Base-by-base conservation (phyloP, 2,329 filamentous ascomycete species). In the Verticillium nonalfalfae region DNA sequence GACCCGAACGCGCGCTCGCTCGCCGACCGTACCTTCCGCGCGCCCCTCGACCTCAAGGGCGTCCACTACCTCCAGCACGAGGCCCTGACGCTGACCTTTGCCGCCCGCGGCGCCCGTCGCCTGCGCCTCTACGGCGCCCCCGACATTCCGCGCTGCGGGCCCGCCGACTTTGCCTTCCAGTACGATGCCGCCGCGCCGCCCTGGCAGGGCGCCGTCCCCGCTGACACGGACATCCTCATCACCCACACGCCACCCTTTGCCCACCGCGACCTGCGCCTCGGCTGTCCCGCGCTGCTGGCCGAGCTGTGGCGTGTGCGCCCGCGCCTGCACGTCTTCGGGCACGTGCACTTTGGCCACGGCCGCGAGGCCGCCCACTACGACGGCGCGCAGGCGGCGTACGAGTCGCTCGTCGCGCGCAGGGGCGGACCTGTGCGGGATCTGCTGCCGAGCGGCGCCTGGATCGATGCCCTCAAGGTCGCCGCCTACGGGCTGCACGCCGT, bases 81-180 rank as follows among this genome's bases (percentile, higher is more conserved):
- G 38, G 78, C 83, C 56, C 75, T 89, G 4, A 87, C 84, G 1
- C 79, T 95, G 9, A 79, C 82, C 9, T 88, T 93, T 68, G 75
- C 80, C 58, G 18, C 9, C 7, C n/a, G 40, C n/a, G 80, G 78
- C 18, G 79, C 80, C 4, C 82, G 90, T 59, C 79, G 77, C 26
- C 74, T 95, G 61, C 87, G 82, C 59, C 77, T 98, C 63, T 96
- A 92, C 75, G 94, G 94, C 10, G 88, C 88, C 0, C 90, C 92
- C 1, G 88, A 93, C 68, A 87, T 96, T 66, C 93, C 93, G 1
- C 79, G 82, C 59, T 90, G 90, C 69, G 89, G 91, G n/a, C 85
- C 86, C 52, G 76, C 78, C 10, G 83, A 88, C 31, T 89, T 90
- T 76, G 92, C 85, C 69, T 96, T 95, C 68, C 90, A 94, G 71